Percentiles rank a stretch among this genome's conserved stretches.
These are phyloP conservation scores for Pseudonitzschia multistriata DNA, from an alignment of 108 stramenopile species.

Conservation along the genomic window DNA sequence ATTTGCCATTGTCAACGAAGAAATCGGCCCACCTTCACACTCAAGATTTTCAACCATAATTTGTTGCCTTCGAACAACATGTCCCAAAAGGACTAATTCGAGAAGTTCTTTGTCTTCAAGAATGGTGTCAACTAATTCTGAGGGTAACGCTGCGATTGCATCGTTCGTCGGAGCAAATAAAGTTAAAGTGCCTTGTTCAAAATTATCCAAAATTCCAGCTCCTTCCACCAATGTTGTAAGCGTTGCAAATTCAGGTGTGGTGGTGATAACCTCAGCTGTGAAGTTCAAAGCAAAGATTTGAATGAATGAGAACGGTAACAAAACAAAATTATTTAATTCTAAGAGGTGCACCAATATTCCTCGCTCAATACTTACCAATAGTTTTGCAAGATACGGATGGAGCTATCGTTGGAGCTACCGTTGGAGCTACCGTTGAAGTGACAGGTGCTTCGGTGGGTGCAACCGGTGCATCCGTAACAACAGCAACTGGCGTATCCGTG, in stretches of 20 bases:
- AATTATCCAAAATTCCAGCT: background rate
- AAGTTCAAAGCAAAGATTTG: background rate
- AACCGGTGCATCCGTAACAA: slow-evolving; percentile 7
- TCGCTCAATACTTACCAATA: background rate
- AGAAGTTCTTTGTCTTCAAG: slow-evolving; percentile 1
- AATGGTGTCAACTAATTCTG: background rate
- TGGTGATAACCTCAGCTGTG: slow-evolving; percentile 4
- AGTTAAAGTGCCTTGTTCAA: background rate
- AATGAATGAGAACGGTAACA: background rate
- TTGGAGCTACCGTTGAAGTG: background rate
- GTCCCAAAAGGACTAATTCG: background rate
- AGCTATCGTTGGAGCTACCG: slow-evolving; percentile 12
- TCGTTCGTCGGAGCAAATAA: background rate
- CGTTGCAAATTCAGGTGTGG: slow-evolving; percentile 13
- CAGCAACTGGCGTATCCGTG: slow-evolving; percentile 4
- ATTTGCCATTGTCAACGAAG: slow-evolving; percentile 5
- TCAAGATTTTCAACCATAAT: background rate
- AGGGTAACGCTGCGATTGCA: slow-evolving; percentile 4
- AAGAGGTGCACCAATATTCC: background rate
- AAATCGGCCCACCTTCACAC: slow-evolving; percentile 5
- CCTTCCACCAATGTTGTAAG: background rate
- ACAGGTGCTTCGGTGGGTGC: slow-evolving; percentile 12
- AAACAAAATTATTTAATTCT: background rate
- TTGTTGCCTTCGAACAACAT: background rate
- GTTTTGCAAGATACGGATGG: background rate